phyloP scores from a whole-genome alignment of 73 alveolate genomes.

The Paramecium sexaurelia region DNA sequence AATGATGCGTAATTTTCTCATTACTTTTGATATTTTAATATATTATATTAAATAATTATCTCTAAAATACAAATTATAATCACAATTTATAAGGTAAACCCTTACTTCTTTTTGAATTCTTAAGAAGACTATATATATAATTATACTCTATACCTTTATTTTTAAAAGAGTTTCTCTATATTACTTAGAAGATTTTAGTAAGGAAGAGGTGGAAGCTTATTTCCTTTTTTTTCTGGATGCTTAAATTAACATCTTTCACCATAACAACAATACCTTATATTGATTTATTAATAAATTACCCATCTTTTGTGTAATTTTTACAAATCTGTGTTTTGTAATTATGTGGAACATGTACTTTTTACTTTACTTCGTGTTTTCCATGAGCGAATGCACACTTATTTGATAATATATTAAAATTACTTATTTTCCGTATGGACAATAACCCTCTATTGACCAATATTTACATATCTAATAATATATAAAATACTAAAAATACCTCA shows the following conservation, averaged over 20 bases:
- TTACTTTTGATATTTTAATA: background rate
- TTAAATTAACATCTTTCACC: conserved; percentile 47
- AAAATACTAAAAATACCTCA: background rate
- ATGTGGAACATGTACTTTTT: conserved; percentile 57
- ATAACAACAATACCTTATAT: conserved; percentile 25
- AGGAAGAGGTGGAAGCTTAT: background rate
- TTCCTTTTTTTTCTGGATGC: conserved; percentile 45
- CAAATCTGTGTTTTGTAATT: conserved; percentile 61
- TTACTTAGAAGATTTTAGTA: background rate
- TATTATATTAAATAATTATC: background rate
- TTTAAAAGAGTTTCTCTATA: conserved; percentile 1
- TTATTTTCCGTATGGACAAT: conserved; percentile 37
- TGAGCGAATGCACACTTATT: conserved; percentile 69
- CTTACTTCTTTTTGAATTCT: conserved; percentile 5
- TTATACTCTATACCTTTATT: background rate
- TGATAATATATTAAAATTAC: background rate
- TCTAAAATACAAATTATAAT: conserved; percentile 1
- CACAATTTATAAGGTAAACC: conserved; percentile 27
- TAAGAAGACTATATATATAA: background rate
- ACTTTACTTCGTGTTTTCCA: conserved; percentile 62
- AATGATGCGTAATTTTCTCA: background rate
- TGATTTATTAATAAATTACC: background rate
- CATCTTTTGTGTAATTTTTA: conserved; percentile 35
- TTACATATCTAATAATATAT: background rate
- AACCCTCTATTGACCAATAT: conserved; percentile 43